phyloP scores from a whole-genome alignment of 129 eudicot species.

The Pulicaria dysenterica region DNA sequence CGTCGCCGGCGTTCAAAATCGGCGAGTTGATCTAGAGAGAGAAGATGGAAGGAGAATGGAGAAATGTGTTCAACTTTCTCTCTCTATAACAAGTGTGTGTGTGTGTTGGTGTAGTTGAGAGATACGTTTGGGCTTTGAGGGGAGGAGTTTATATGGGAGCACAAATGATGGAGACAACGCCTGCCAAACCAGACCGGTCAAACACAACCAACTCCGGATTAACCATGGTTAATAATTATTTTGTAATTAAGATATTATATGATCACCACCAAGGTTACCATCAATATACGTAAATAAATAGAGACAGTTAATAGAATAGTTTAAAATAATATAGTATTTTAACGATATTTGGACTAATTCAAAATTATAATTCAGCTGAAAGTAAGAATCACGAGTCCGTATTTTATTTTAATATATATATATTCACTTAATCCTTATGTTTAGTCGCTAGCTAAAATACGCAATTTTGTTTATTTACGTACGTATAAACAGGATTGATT shows the following conservation, averaged over 20 bases:
- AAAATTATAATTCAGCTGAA: neutral
- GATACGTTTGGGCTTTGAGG: conserved; percentile 20
- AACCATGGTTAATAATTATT: conserved; percentile 43
- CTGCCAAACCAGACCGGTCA: conserved; percentile 64
- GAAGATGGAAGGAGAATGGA: conserved; percentile 17
- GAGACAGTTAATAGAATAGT: neutral
- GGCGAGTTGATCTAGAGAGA: conserved; percentile 29
- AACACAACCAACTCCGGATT: conserved; percentile 37
- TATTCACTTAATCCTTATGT: no score
- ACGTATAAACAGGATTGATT: no score
- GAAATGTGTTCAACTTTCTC: conserved; percentile 22
- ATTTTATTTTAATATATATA: no score
- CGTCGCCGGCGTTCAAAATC: neutral
- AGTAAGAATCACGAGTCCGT: neutral
- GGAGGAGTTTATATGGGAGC: conserved; percentile 33
- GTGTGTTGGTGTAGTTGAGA: conserved; percentile 30
- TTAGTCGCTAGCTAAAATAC: no score
- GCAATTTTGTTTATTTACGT: no score
- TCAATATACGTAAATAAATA: neutral
- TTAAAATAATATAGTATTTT: neutral
- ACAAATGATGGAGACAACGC: conserved; percentile 34
- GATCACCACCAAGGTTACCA: neutral
- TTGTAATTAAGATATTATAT: neutral
- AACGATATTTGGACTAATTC: neutral
- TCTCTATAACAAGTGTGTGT: conserved; percentile 1